A percentile compares a stretch with the other conserved stretches of the same genome.
Evolutionary conservation across 192 early-diverging fungal genomes (phyloP).

Genomic region (Umbelopsis vinacea): DNA sequence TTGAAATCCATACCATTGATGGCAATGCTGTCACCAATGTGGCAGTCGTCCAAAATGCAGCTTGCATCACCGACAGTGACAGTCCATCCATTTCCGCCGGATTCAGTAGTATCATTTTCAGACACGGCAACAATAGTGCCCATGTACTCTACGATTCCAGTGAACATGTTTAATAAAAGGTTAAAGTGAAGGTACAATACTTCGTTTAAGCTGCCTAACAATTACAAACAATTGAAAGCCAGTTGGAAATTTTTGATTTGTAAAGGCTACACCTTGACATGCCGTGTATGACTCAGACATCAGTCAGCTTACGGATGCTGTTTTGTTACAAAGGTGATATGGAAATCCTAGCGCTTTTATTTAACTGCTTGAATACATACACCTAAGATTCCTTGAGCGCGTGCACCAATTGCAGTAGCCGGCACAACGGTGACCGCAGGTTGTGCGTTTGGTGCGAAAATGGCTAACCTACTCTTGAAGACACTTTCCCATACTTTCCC

Average conservation of each 20-base stretch:
- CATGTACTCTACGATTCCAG: slow-evolving; percentile 94
- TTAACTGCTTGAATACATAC: slow-evolving; percentile 17
- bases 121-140: slow-evolving; percentile 74
- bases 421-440: neutral
- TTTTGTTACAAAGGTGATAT: neutral
- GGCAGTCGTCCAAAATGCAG: slow-evolving; percentile 78
- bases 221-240: neutral
- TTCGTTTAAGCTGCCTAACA: neutral
- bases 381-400: neutral
- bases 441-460: neutral
- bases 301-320: too few species aligned
- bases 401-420: slow-evolving; percentile 1
- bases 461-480: neutral
- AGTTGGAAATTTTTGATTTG: too few species aligned
- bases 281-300: too few species aligned
- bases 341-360: neutral
- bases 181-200: neutral
- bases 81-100: slow-evolving; percentile 88
- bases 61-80: slow-evolving; percentile 76
- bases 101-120: slow-evolving; percentile 70
- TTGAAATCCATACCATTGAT: slow-evolving; percentile 70
- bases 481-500: neutral
- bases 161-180: slow-evolving; percentile 75
- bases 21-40: slow-evolving; percentile 93
- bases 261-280: too few species aligned